Evolutionary conservation across 106 monocot genomes (phyloP).

Genomic region (Allium cepa): DNA sequence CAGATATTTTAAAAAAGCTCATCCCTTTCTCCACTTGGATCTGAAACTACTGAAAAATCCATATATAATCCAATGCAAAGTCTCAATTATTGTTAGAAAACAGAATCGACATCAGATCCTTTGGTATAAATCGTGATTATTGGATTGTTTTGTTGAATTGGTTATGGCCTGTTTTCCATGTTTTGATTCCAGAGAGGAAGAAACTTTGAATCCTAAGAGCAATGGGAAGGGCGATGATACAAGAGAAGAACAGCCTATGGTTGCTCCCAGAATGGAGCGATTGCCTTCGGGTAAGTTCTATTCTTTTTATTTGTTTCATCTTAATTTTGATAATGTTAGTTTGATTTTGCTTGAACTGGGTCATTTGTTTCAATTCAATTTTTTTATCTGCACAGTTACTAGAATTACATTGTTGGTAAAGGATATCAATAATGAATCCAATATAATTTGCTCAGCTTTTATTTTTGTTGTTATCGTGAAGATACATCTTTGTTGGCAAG

Average conservation of each 20-base stretch:
- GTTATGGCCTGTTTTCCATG: constrained; percentile 30
- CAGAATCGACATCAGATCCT: constrained; percentile 2
- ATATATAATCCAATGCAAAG: constrained; percentile 1
- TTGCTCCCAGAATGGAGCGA: neutral
- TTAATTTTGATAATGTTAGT: neutral
- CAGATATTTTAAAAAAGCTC: constrained; percentile 1
- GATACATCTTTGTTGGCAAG: neutral
- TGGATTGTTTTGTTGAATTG: constrained; percentile 4
- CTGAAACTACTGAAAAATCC: neutral
- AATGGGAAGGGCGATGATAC: neutral
- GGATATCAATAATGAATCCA: neutral
- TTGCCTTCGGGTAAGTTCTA: constrained; percentile 1
- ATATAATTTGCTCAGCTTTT: neutral
- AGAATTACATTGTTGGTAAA: neutral
- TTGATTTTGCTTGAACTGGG: neutral
- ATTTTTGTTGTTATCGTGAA: neutral
- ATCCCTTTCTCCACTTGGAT: neutral
- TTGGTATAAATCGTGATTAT: too few relatives aligned
- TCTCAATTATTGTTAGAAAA: neutral
- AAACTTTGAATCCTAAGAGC: constrained; percentile 8
- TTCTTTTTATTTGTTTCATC: neutral
- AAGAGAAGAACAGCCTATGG: constrained; percentile 11
- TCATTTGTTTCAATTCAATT: neutral
- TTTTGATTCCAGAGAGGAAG: constrained; percentile 23
- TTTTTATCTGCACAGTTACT: neutral